phyloP scores from a whole-genome alignment of 108 stramenopile genomes.

The Nitzschia sp. region DNA sequence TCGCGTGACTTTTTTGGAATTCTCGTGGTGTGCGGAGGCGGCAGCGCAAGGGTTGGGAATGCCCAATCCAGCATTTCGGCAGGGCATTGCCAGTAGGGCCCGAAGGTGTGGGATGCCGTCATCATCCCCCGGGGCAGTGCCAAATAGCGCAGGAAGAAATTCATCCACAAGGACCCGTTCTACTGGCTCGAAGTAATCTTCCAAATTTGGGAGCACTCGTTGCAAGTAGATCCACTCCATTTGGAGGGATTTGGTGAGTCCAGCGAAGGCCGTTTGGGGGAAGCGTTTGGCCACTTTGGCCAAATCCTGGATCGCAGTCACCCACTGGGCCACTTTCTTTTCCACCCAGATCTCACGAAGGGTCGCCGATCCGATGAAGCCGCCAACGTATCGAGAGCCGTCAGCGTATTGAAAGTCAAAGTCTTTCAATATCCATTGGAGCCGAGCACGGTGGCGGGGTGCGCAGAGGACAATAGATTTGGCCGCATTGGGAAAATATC shows the following conservation, averaged over 20 bases:
- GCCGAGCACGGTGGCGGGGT: neutral
- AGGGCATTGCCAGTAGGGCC: neutral
- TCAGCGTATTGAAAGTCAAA: neutral
- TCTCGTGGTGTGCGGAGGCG: no score
- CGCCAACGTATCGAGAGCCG: neutral
- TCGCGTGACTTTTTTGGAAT: no score
- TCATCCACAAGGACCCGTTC: neutral
- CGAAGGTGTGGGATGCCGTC: neutral
- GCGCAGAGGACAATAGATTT: neutral
- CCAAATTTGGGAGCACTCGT: neutral
- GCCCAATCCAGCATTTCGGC: neutral
- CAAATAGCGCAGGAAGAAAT: neutral
- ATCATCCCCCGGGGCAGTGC: neutral
- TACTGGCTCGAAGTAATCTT: slow-evolving; percentile 5
- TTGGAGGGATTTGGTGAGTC: no score
- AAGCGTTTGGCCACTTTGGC: slow-evolving; percentile 15
- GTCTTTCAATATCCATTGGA: neutral
- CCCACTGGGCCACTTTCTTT: slow-evolving; percentile 20
- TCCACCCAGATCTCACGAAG: slow-evolving; percentile 8
- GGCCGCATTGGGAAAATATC: neutral
- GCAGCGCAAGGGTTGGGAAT: slow-evolving; percentile 4
- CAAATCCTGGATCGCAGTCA: slow-evolving; percentile 9
- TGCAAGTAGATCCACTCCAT: slow-evolving; percentile 27
- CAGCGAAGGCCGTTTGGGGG: slow-evolving; percentile 19
- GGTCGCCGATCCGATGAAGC: neutral